Conservation (phyloP, 768 basidiomycete genomes). For the Suillus variegatus region DNA sequence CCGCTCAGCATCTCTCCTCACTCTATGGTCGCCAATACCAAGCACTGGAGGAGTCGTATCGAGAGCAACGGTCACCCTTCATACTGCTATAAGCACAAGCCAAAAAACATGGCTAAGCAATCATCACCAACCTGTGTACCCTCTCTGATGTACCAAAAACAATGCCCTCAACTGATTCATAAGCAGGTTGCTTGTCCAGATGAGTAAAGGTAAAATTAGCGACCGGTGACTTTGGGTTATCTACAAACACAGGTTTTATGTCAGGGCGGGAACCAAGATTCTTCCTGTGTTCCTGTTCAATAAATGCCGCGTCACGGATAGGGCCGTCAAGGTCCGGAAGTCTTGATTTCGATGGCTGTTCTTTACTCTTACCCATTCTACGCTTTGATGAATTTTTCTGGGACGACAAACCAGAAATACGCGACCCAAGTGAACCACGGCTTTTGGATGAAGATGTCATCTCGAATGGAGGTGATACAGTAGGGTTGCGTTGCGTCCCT, state of each 20-base stretch:
- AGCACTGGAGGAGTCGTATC: constrained; percentile 39
- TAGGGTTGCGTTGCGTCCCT: constrained; percentile 16
- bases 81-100: constrained; percentile 7
- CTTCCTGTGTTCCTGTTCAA: constrained; percentile 28
- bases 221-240: constrained; percentile 56
- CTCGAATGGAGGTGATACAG: constrained; percentile 23
- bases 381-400: constrained; percentile 8
- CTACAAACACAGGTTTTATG: constrained; percentile 31
- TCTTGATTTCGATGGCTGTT: background rate
- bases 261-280: constrained; percentile 13
- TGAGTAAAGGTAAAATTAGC: constrained; percentile 38
- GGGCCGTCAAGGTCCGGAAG: constrained; percentile 30
- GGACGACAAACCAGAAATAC: constrained; percentile 3
- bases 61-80: constrained; percentile 27
- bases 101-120: background rate
- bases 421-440: constrained; percentile 12
- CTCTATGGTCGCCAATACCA: constrained; percentile 62
- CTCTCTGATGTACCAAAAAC: constrained; percentile 7
- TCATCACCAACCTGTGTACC: constrained; percentile 3
- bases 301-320: constrained; percentile 37
- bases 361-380: background rate
- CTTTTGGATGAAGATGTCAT: constrained; percentile 30
- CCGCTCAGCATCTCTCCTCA: constrained; percentile 66
- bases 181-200: constrained; percentile 26
- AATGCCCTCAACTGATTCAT: constrained; percentile 29